Evolutionary conservation across 768 basidiomycete genomes (phyloP).

Genomic region (Agaricus sinodeliciosus): DNA sequence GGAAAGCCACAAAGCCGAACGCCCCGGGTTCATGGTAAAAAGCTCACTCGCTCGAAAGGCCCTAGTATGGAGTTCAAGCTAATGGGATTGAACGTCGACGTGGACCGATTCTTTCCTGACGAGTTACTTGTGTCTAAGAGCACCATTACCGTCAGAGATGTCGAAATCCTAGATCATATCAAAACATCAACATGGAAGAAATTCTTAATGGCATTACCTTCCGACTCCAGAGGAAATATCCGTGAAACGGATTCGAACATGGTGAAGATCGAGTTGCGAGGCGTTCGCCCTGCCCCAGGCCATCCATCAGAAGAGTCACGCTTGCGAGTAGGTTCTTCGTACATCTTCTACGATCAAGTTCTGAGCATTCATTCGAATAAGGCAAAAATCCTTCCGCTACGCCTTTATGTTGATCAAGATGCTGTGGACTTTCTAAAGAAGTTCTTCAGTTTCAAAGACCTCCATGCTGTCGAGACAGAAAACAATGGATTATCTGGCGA

Average conservation of each 20-base stretch:
- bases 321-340: slow-evolving; percentile 52
- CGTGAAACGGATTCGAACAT: slow-evolving; percentile 91
- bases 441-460: slow-evolving; percentile 85
- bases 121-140: slow-evolving; percentile 57
- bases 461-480: slow-evolving; percentile 31
- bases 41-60: slow-evolving; percentile 64
- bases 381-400: slow-evolving; percentile 86
- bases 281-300: slow-evolving; percentile 64
- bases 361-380: slow-evolving; percentile 22
- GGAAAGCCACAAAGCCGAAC: slow-evolving; percentile 33
- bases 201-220: slow-evolving; percentile 81
- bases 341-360: not conserved
- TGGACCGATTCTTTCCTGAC: slow-evolving; percentile 56
- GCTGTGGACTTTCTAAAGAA: slow-evolving; percentile 97
- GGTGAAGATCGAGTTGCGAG: slow-evolving; percentile 80
- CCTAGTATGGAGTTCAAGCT: slow-evolving; percentile 83
- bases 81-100: slow-evolving; percentile 53
- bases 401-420: slow-evolving; percentile 96
- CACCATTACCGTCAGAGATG: slow-evolving; percentile 58
- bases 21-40: slow-evolving; percentile 45
- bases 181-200: slow-evolving; percentile 99
- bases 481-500: slow-evolving; percentile 31
- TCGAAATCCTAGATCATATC: slow-evolving; percentile 95
- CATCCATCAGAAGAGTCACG: slow-evolving; percentile 70
- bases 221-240: slow-evolving; percentile 82